These are phyloP conservation scores for Sequoia sempervirens DNA, from an alignment of 75 land plant genomes.

Conservation along the genomic window DNA sequence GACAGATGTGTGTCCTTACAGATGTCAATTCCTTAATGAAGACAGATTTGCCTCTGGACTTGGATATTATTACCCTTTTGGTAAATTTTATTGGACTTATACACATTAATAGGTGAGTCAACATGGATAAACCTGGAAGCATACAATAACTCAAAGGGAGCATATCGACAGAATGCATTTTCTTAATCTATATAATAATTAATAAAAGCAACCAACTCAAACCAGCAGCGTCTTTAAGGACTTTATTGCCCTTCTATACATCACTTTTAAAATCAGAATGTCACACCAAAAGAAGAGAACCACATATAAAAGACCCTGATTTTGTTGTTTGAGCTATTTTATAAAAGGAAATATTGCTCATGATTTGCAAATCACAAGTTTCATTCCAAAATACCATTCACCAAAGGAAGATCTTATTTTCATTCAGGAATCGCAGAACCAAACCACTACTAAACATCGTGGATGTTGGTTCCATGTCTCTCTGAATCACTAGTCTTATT, in stretches of 20 bases:
- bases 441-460: neutral
- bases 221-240: no score
- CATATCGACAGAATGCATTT: neutral
- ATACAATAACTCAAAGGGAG: neutral
- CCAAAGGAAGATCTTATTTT: neutral
- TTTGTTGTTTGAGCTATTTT: neutral
- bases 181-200: neutral
- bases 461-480: neutral
- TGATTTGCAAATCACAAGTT: neutral
- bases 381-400: neutral
- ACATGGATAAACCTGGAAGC: neutral
- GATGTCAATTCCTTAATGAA: no score
- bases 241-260: no score
- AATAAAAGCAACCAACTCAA: neutral
- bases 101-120: neutral
- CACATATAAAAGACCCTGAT: neutral
- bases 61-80: neutral
- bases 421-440: neutral
- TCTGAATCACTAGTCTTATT: neutral
- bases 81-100: neutral
- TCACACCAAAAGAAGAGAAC: neutral
- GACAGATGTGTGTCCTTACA: no score
- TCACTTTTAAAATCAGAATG: no score
- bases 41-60: no score
- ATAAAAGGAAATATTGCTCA: neutral